A percentile compares a stretch with the other conserved stretches of the same genome.
Conservation (phyloP, 148 eudicot species). For the Fagopyrum homotropicum region DNA sequence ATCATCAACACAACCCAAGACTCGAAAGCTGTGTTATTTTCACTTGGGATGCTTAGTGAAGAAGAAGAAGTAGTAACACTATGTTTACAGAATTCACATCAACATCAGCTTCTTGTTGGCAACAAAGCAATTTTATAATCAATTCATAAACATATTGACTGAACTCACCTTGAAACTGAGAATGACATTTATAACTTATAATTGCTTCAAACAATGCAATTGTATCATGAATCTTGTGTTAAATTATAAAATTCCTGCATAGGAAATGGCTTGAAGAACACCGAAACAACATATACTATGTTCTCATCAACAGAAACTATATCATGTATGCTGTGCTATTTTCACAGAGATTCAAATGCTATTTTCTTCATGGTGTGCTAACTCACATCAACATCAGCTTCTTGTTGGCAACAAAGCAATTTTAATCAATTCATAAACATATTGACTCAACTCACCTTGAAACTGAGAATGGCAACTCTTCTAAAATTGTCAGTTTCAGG, state of each 20-base stretch:
- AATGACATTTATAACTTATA: no score
- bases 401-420: neutral
- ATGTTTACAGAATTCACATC: neutral
- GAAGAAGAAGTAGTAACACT: neutral
- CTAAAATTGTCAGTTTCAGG: conserved; percentile 9
- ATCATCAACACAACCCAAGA: neutral
- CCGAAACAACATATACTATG: neutral
- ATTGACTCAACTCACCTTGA: conserved; percentile 22
- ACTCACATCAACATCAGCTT: neutral
- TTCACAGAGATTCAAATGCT: neutral
- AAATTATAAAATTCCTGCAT: neutral
- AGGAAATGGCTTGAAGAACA: neutral
- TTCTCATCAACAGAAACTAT: neutral
- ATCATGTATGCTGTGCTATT: no score
- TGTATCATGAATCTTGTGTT: neutral
- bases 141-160: neutral
- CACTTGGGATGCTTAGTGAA: neutral
- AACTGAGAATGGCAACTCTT: conserved; percentile 86
- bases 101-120: neutral
- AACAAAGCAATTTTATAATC: neutral
- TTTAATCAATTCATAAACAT: neutral
- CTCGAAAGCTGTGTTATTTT: neutral
- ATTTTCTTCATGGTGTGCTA: neutral
- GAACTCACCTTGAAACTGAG: no score
- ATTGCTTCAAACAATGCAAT: neutral